Conservation (phyloP, 768 basidiomycete species). For the Lactarius sanguifluus region DNA sequence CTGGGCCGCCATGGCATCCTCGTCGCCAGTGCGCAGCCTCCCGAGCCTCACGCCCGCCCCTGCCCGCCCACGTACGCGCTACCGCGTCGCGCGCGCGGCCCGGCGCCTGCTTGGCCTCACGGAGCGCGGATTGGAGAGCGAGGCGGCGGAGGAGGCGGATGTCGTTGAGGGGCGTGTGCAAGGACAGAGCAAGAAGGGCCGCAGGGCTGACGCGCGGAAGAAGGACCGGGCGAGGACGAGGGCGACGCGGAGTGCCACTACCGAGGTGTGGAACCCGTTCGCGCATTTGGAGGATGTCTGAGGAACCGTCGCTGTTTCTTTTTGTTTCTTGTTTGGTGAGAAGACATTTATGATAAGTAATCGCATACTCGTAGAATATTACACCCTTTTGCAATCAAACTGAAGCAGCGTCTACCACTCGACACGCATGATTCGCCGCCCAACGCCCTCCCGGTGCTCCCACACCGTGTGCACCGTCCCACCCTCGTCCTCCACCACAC, state of each 20-base stretch:
- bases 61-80: slow-evolving; percentile 32
- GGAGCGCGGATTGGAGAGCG: slow-evolving; percentile 31
- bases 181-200: slow-evolving; percentile 16
- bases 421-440: slow-evolving; percentile 66
- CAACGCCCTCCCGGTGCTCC: slow-evolving; percentile 68
- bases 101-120: slow-evolving; percentile 33
- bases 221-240: neutral
- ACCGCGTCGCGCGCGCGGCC: slow-evolving; percentile 34
- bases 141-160: slow-evolving; percentile 32
- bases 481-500: slow-evolving; percentile 44
- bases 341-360: neutral
- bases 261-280: slow-evolving; percentile 22
- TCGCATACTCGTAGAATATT: neutral
- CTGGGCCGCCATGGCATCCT: neutral
- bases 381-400: neutral
- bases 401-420: slow-evolving; percentile 44
- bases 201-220: slow-evolving; percentile 12
- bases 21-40: slow-evolving; percentile 25
- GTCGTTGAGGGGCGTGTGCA: slow-evolving; percentile 17
- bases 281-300: slow-evolving; percentile 14
- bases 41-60: slow-evolving; percentile 31
- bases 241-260: neutral
- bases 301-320: neutral
- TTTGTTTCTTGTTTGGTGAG: neutral
- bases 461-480: slow-evolving; percentile 54